Evolutionary conservation across 1,139 yeast species (phyloP).

Genomic region (Magnusiomyces ingens): DNA sequence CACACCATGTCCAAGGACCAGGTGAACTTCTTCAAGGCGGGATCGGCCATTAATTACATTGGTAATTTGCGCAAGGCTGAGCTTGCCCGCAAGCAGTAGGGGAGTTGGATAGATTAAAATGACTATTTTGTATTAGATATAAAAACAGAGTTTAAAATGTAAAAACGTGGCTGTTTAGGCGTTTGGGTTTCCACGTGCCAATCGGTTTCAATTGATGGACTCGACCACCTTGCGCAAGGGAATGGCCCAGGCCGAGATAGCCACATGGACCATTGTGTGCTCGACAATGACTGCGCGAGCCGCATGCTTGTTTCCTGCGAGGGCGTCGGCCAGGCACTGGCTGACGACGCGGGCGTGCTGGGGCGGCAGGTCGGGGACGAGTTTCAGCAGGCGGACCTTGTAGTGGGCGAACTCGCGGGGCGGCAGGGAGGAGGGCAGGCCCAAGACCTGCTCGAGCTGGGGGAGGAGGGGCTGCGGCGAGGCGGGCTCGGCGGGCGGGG

Average conservation of each 20-base stretch:
- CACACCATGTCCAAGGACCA: constrained; percentile 98
- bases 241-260: constrained; percentile 50
- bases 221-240: constrained; percentile 49
- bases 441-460: constrained; percentile 19
- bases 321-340: constrained; percentile 9
- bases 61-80: constrained; percentile 42
- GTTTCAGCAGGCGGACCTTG: constrained; percentile 30
- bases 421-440: constrained; percentile 26
- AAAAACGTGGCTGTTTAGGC: neutral
- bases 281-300: constrained; percentile 34
- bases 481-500: too few relatives aligned
- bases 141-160: neutral
- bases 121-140: neutral
- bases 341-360: constrained; percentile 24
- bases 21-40: constrained; percentile 92
- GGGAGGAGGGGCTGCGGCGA: neutral
- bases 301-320: neutral
- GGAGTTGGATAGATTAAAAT: neutral
- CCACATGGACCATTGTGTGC: constrained; percentile 47
- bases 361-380: constrained; percentile 22
- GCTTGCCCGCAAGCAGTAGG: neutral
- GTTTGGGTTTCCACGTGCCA: neutral
- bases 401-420: constrained; percentile 38
- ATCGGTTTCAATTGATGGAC: too few relatives aligned
- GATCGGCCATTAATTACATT: constrained; percentile 90